Evolutionary conservation across 1,284 basidiomycete genomes (phyloP), one percentile per base, ranked within the genome.

Genomic region (Puccinia novopanici): DNA sequence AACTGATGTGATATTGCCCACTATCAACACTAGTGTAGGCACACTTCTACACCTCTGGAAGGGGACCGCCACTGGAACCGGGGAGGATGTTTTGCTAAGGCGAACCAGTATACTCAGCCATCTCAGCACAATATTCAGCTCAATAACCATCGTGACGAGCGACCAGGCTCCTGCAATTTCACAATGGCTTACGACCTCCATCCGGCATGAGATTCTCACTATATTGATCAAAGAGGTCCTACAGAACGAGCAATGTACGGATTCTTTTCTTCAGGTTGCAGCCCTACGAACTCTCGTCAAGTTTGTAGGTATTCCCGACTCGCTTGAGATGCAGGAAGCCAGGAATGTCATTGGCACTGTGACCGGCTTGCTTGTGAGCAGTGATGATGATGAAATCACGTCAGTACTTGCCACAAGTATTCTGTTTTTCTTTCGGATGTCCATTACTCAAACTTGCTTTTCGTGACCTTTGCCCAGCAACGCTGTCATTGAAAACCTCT

Each of bases 21-120:
- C 54, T 27, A 71, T 72, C 48, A 4, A 61, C 55, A 52, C 52
- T 12, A 71, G 40, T 40, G 37, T 79, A 8, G 40, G 40, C 27
- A 42, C 65, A 34, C 65, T 71, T 12, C 22, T 79, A 59, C 65
- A 45, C 22, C 52, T 72, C 13, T 79, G 77, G 77, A 79, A 71
- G 65, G 65, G 24, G 13, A 70, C 34, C 52, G 52, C 37, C 1
- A 52, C 40, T n/a, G n/a, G n/a, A n/a, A n/a, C n/a, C n/a, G n/a
- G n/a, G n/a, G n/a, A n/a, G n/a, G n/a, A n/a, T n/a, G n/a, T n/a
- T n/a, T n/a, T n/a, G n/a, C n/a, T n/a, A n/a, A n/a, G n/a, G n/a
- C n/a, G n/a, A n/a, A n/a, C n/a, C n/a, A n/a, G n/a, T n/a, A n/a
- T n/a, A n/a, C n/a, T n/a, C n/a, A n/a, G n/a, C n/a, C n/a, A n/a